These are phyloP conservation scores for Fusarium oligoseptatum DNA, from an alignment of 2,329 filamentous ascomycete genomes.

Conservation along the genomic window DNA sequence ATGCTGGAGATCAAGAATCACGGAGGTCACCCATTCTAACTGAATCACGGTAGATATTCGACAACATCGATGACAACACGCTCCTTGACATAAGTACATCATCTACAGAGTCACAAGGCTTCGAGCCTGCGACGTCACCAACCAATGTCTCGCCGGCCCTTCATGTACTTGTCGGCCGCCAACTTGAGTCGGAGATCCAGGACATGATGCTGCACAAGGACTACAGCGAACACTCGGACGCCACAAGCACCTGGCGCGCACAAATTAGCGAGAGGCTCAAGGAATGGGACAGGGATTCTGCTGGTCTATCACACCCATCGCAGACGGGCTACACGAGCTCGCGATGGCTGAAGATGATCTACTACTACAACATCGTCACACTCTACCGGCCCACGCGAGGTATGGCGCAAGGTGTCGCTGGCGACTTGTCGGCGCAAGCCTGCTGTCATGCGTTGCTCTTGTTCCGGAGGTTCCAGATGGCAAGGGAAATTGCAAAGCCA, in stretches of 20 bases:
- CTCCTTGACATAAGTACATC: no score
- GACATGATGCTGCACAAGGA: no score
- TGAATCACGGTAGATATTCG: neutral
- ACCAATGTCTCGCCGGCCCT: no score
- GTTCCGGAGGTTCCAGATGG: neutral
- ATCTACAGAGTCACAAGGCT: no score
- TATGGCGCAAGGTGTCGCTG: conserved; percentile 38
- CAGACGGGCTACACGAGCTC: conserved; percentile 37
- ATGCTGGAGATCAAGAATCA: neutral
- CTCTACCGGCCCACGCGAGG: conserved; percentile 46
- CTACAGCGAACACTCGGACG: no score
- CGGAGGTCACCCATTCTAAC: neutral
- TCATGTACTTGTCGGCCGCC: no score
- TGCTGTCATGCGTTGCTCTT: neutral
- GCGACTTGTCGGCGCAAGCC: conserved; percentile 22
- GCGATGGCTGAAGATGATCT: conserved; percentile 49
- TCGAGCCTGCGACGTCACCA: no score
- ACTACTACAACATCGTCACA: conserved; percentile 47
- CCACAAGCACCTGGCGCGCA: no score
- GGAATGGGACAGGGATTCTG: conserved; percentile 41
- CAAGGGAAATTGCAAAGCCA: neutral
- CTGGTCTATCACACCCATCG: conserved; percentile 22
- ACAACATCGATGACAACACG: no score
- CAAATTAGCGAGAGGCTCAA: neutral
- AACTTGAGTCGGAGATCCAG: no score